Evolutionary conservation across 75 land plant species (phyloP).

Genomic region (Picea sitchensis): DNA sequence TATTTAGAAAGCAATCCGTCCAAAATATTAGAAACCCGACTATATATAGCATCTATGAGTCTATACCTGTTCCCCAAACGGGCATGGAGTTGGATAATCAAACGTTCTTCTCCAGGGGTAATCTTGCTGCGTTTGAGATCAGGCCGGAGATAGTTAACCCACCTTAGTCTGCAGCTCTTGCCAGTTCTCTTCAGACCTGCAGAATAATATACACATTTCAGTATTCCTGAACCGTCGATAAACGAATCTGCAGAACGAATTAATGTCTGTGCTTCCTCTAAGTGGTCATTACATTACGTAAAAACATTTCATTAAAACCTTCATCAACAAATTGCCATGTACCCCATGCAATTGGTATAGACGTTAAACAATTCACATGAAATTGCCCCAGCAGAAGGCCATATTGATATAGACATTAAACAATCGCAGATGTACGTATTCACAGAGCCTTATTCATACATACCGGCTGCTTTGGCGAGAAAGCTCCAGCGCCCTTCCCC

Average conservation of each 20-base stretch:
- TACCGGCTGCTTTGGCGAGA: constrained; percentile 57
- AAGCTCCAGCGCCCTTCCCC: constrained; percentile 92
- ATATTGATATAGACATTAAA: too few species aligned
- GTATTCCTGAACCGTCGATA: too few species aligned
- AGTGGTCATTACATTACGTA: too few species aligned
- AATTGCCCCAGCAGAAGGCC: too few species aligned
- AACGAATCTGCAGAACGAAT: too few species aligned
- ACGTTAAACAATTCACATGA: too few species aligned
- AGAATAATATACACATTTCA: too few species aligned
- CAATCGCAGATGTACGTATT: background rate
- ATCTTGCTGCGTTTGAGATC: constrained; percentile 78
- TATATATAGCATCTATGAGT: background rate
- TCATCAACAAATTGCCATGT: too few species aligned
- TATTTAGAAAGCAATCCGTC: background rate
- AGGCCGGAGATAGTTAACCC: constrained; percentile 89
- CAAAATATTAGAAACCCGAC: background rate
- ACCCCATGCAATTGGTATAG: too few species aligned
- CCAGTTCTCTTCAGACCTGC: constrained; percentile 73
- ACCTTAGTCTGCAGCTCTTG: constrained; percentile 80
- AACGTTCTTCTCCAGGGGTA: constrained; percentile 63
- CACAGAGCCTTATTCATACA: background rate
- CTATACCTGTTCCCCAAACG: constrained; percentile 57
- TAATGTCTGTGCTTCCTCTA: too few species aligned
- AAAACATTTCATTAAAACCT: too few species aligned
- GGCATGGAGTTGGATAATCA: constrained; percentile 81